Evolutionary conservation across 495 filamentous ascomycete genomes (phyloP).

Genomic region (Aspergillus taichungensis): DNA sequence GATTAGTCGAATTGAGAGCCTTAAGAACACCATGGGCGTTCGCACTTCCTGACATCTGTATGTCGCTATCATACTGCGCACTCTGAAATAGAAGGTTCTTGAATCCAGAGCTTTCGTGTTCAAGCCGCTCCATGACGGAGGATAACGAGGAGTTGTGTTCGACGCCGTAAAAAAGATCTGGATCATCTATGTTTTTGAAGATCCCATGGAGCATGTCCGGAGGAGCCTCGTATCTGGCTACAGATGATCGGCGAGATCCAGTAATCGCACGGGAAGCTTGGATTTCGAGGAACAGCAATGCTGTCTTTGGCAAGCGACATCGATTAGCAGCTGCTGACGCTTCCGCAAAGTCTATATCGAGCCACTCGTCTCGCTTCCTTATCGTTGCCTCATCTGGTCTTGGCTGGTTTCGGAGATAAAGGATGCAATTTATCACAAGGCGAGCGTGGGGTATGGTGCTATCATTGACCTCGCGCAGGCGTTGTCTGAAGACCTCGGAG

Average conservation of each 20-base stretch:
- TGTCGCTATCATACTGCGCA: slow-evolving; percentile 81
- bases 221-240: slow-evolving; percentile 48
- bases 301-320: slow-evolving; percentile 81
- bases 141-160: slow-evolving; percentile 64
- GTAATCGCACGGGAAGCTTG: slow-evolving; percentile 44
- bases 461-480: slow-evolving; percentile 20
- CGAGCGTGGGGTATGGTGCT: slow-evolving; percentile 39
- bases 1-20: slow-evolving; percentile 37
- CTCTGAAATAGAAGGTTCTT: slow-evolving; percentile 87
- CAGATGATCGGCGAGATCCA: slow-evolving; percentile 58
- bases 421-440: slow-evolving; percentile 65
- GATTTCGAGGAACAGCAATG: slow-evolving; percentile 76
- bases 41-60: slow-evolving; percentile 48
- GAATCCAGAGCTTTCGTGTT: slow-evolving; percentile 80
- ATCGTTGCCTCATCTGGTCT: slow-evolving; percentile 65
- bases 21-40: slow-evolving; percentile 34
- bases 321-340: slow-evolving; percentile 67
- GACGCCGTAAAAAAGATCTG: slow-evolving; percentile 93
- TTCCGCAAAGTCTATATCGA: slow-evolving; percentile 67
- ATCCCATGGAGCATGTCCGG: slow-evolving; percentile 65
- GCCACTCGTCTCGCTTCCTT: slow-evolving; percentile 72
- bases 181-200: slow-evolving; percentile 87
- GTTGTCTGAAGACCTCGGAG: slow-evolving; percentile 36
- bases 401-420: slow-evolving; percentile 84
- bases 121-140: slow-evolving; percentile 72